Evolutionary conservation across 176 grass and related monocot genomes (phyloP).

Genomic region (Eragrostis nindensis): DNA sequence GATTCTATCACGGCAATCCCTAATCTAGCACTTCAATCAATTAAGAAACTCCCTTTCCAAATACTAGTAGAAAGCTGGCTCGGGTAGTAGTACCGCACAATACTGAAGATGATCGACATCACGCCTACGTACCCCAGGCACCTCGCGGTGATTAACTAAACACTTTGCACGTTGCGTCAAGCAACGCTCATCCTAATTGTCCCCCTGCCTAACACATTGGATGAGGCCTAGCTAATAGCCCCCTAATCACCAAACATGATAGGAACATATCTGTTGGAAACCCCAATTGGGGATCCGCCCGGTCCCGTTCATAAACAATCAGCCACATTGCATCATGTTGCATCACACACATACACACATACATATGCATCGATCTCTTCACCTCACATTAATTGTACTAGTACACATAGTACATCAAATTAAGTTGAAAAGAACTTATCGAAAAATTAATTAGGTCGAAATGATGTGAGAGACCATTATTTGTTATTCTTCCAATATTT

Average conservation of each 20-base stretch:
- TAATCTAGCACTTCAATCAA: too few species aligned
- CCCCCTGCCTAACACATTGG: slow-evolving; percentile 32
- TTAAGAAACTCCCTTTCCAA: too few species aligned
- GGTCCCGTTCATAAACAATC: background rate
- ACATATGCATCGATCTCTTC: background rate
- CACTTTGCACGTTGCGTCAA: slow-evolving; percentile 35
- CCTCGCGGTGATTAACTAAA: slow-evolving; percentile 21
- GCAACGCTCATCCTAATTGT: slow-evolving; percentile 39
- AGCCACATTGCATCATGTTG: background rate
- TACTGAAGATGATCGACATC: background rate
- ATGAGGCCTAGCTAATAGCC: background rate
- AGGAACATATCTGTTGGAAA: slow-evolving; percentile 38
- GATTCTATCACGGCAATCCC: too few species aligned
- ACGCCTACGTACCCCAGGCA: background rate
- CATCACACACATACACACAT: background rate
- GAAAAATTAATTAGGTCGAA: background rate
- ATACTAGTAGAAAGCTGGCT: too few species aligned
- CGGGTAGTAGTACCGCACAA: background rate
- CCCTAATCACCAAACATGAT: slow-evolving; percentile 31
- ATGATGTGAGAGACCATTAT: slow-evolving; percentile 39
- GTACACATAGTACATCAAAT: too few species aligned
- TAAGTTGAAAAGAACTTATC: background rate
- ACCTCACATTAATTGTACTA: background rate
- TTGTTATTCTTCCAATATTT: slow-evolving; percentile 45
- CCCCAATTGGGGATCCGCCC: slow-evolving; percentile 1